Evolutionary conservation across 768 basidiomycete species (phyloP), one percentile per base, ranked within the genome.

Genomic region (Pulveroboletus sp.): DNA sequence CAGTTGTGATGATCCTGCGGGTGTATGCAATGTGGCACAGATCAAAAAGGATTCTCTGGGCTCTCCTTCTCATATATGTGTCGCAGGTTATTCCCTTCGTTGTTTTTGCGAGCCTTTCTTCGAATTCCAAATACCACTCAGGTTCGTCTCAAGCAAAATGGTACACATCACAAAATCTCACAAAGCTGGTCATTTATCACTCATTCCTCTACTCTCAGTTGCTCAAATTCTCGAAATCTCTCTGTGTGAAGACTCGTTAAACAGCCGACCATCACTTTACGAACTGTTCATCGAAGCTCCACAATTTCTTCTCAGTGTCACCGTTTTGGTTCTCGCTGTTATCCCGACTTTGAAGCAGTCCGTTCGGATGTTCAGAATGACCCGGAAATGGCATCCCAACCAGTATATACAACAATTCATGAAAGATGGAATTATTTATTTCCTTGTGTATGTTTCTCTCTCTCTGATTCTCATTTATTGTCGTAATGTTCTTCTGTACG

Each of bases 361-460:
- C 1, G 13, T 33, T 14, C 11, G 13, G 10, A 33, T 33, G 32
- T 33, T 13, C 9, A 33, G 13, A 33, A 13, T 13, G 13, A 33
- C 32, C 21, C 2, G 21, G 30, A 48, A 14, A 9, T 58, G 56
- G 57, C 44, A 46, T 7, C 33, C 30, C 11, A 58, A 58, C 33
- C 21, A 17, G 27, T 58, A 54, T 39, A 47, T 54, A 17, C 21
- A 28, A 15, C 47, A 17, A 3, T 28, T 58, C 1, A 9, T 28
- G 14, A 47, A 10, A 10, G 57, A 59, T 18, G 57, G 57, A 5
- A 27, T 37, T 1, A 11, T 42, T n/a, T 58, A 50, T 26, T 58
- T 58, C 14, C 26, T 41, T n/a, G 26, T 27, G 40, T 41, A 28
- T 28, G 27, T 21, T 21, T 21, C 4, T 21, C 21, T 21, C 21